Evolutionary conservation across 2,329 filamentous ascomycete genomes (phyloP), one percentile per base, ranked within the genome.

Genomic region (Daldinia eschscholtzii): DNA sequence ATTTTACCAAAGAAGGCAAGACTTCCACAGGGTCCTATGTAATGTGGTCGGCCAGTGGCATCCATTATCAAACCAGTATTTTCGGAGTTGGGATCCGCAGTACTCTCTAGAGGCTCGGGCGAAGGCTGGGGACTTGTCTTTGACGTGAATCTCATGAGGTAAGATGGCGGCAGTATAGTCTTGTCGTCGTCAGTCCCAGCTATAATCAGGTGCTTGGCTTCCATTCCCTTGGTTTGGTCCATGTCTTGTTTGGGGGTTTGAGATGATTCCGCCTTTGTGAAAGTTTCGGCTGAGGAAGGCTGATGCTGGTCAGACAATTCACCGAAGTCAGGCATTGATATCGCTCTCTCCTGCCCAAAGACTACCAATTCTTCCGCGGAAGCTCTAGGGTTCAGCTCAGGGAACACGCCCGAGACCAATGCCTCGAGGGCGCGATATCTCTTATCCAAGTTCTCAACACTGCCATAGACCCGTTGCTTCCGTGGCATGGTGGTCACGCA

Each of bases 401-500:
- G 80, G 53, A 81, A 83, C 1, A 83, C 63, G 0, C 81, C 81
- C 57, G 80, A 79, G 46, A 83, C 77, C 48, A 83, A 55, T 15
- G 80, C 77, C 68, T 83, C 81, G 10, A 83, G 76, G 2, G 82
- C 80, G 48, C 82, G 76, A 66, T 81, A 83, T 30, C 81, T 76
- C 33, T 80, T 74, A 55, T 81, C 82, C 48, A 83, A 73, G n/a
- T 81, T 82, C 67, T 83, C 82, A 6, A 83, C 80, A 64, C 81
- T 83, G 15, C 82, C 82, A 61, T 83, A 83, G 10, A 83, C 81
- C 37, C 82, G 75, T 42, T 82, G 81, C 68, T 83, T 83, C 26
- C 82, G 78, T 5, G 82, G 82, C 39, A 83, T 73, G 10, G 81
- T 83, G 6, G 79, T 82, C 69, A 83, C 79, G 72, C 82, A 83